Base-by-base conservation (phyloP, 192 early-diverging fungal species). In the Backusella mclennaniae region DNA sequence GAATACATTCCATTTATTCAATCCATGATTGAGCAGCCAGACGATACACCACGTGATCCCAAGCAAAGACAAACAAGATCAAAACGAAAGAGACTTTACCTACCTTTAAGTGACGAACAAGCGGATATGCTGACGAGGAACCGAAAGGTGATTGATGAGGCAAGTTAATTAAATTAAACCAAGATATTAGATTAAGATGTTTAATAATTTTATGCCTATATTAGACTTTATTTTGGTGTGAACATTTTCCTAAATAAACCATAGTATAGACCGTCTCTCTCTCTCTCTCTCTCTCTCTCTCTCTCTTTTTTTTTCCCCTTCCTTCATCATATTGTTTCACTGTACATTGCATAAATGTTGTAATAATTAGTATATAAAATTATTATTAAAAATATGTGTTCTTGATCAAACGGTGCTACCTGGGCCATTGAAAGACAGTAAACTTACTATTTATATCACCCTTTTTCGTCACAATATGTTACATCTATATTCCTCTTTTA, bases 171-270 rank as follows among this genome's bases (percentile, higher is more conserved):
- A 38, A 21, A 23, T 26, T 63, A 63, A 63, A 26, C 42, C 42
- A 44, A 44, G 42, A 63, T 29, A 63, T 29, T 29, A 63, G 9
- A 63, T 29, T 21, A 53, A 23, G 42, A 17, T 14, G 9, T 11
- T 49, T 59, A 59, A 23, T 26, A 26, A 59, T 0, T 19, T 52
- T n/a, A 53, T 53, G n/a, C n/a, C 23, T 41, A 49, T 69, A 38
- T 23, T 69, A 69, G 67, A 69, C 67, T 12, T n/a, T n/a, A 23
- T 39, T 69, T 69, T 69, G 67, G 67, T 38, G 35, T 38, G 35
- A 38, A 35, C 35, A 19, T 12, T 36, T 69, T 38, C 36, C 19
- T 39, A 38, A 38, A 12, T n/a, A 49, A 49, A 49, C 26, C 35
- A 35, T 21, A 49, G 17, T 5, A 44, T 44, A 44, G 15, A 44